phyloP scores from a whole-genome alignment of 805 yeast genomes.

The Yamadazyma laniorum region DNA sequence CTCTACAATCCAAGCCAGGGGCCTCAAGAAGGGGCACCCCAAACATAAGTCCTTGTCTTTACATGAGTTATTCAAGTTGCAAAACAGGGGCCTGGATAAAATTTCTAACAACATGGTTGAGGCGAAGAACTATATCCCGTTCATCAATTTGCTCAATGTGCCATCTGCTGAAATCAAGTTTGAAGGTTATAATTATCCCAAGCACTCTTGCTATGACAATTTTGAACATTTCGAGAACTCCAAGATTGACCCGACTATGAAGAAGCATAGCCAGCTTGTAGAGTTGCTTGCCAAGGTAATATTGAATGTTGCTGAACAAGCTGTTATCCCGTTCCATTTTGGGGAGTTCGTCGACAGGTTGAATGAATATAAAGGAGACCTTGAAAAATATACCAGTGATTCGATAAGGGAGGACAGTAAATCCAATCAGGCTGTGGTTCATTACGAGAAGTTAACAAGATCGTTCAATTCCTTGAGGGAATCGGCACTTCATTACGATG shows the following conservation, averaged over 20 bases:
- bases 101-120: conserved; percentile 36
- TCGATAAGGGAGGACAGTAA: conserved; percentile 15
- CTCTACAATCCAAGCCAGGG: conserved; percentile 8
- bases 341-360: conserved; percentile 45
- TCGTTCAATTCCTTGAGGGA: conserved; percentile 25
- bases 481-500: conserved; percentile 45
- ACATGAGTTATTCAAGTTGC: conserved; percentile 26
- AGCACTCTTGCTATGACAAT: conserved; percentile 61
- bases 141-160: conserved; percentile 61
- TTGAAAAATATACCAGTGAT: conserved; percentile 36
- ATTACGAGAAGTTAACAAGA: conserved; percentile 22
- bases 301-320: conserved; percentile 67
- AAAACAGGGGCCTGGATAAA: conserved; percentile 21
- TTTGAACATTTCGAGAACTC: conserved; percentile 50
- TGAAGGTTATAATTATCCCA: conserved; percentile 42
- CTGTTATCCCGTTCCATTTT: conserved; percentile 70
- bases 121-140: conserved; percentile 68
- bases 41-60: conserved; percentile 10
- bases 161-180: conserved; percentile 65
- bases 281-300: conserved; percentile 52
- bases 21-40: conserved; percentile 4
- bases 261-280: conserved; percentile 53
- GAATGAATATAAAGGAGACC: conserved; percentile 43
- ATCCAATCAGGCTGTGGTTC: conserved; percentile 19
- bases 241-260: conserved; percentile 55